phyloP scores from a whole-genome alignment of 139 green algal genomes.

The Yamagishiella unicocca region DNA sequence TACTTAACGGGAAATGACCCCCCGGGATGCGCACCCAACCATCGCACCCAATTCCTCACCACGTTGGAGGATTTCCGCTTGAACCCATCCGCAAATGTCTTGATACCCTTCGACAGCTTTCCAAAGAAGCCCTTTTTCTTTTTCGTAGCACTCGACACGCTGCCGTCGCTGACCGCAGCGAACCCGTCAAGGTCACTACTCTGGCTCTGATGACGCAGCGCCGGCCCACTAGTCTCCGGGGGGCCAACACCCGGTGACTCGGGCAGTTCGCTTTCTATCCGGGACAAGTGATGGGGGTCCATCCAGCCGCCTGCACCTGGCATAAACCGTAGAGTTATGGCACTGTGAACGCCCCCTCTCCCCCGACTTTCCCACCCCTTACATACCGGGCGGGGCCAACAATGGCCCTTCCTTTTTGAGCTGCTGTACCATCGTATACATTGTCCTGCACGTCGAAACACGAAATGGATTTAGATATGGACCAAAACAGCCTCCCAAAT shows the following conservation, averaged over 20 bases:
- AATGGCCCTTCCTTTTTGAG: constrained; percentile 29
- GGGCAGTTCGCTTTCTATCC: constrained; percentile 26
- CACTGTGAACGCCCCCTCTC: background rate
- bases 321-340: background rate
- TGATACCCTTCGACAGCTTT: constrained; percentile 37
- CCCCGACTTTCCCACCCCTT: too few relatives aligned
- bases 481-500: background rate
- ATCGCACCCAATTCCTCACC: background rate
- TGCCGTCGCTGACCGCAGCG: constrained; percentile 3
- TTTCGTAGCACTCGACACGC: background rate
- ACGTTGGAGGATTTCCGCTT: constrained; percentile 19
- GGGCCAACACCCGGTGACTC: background rate
- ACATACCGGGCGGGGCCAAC: background rate
- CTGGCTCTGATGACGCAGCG: constrained; percentile 38
- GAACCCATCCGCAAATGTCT: constrained; percentile 39
- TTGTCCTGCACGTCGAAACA: constrained; percentile 10
- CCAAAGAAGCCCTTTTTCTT: constrained; percentile 46
- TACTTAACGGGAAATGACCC: too few relatives aligned
- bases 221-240: background rate
- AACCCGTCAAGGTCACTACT: constrained; percentile 35
- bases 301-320: background rate
- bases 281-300: background rate
- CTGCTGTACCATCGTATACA: constrained; percentile 55
- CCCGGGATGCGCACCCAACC: too few relatives aligned
- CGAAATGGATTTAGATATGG: background rate